phyloP scores from a whole-genome alignment of 176 grass and related monocot species.

The Paspalum vaginatum region DNA sequence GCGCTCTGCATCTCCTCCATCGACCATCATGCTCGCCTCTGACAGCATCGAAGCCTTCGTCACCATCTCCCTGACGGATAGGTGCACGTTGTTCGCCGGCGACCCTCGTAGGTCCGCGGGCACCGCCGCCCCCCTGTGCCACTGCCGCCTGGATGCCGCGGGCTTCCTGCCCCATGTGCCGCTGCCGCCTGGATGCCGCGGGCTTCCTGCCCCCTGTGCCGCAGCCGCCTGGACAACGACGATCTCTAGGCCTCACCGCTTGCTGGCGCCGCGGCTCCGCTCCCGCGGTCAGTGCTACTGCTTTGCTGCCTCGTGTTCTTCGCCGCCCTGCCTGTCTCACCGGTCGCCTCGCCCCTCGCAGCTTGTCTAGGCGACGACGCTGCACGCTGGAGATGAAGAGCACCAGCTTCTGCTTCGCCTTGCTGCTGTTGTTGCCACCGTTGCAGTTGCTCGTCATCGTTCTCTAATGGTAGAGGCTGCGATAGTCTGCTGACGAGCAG shows the following conservation, averaged over 20 bases:
- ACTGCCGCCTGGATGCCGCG: too few species aligned
- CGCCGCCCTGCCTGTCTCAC: background rate
- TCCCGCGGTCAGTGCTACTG: too few species aligned
- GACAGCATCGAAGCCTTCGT: slow-evolving; percentile 41
- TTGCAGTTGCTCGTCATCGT: background rate
- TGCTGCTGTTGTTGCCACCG: background rate
- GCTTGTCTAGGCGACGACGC: slow-evolving; percentile 41
- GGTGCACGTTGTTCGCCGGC: slow-evolving; percentile 64
- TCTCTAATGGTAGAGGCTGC: background rate
- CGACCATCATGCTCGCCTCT: slow-evolving; percentile 83
- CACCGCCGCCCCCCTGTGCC: slow-evolving; percentile 55
- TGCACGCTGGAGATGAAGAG: slow-evolving; percentile 57
- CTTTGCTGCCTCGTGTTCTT: slow-evolving; percentile 11
- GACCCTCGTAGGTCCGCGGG: slow-evolving; percentile 61
- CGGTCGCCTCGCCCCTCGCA: background rate
- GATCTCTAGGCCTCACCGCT: slow-evolving; percentile 44
- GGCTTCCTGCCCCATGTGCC: too few species aligned
- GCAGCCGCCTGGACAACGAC: background rate
- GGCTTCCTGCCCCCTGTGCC: slow-evolving; percentile 10
- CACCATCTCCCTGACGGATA: slow-evolving; percentile 39
- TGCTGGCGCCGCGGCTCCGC: slow-evolving; percentile 21
- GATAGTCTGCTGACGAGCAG: background rate
- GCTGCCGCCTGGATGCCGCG: too few species aligned
- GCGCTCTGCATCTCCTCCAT: slow-evolving; percentile 96
- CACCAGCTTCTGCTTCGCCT: slow-evolving; percentile 36